Base-by-base conservation (phyloP, 202 grass and related monocot species). In the Dendrocalamus latiflorus region DNA sequence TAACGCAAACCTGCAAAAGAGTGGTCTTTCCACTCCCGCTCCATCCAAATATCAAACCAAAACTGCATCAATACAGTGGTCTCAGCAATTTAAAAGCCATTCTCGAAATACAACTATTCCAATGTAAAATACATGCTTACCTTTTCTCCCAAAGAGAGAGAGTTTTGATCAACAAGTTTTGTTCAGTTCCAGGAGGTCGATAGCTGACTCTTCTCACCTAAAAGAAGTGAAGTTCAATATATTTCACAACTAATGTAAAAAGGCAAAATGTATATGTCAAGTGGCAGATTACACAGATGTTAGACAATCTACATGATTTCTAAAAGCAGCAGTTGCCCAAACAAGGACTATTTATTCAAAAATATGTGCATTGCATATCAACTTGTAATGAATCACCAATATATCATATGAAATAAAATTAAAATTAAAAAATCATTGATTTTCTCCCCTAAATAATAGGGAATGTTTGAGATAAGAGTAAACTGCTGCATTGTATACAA, bases 11-110 rank as follows among this genome's bases (percentile, higher is more conserved):
- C 91, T 98, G 91, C 78, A 98, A 98, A 74, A 98, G 91, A 79
- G 95, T 98, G 6, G 93, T 93, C 83, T 98, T 95, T 72, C 95
- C 91, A 65, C 93, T 92, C 78, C 93, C 91, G 38, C 89, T 98
- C 74, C 85, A 69, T 74, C 95, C 93, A 90, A 95, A 98, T 74
- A 98, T 93, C 70, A 98, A 74, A 39, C 95, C 93, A 89, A 98
- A 98, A 76, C 95, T 95, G 85, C 82, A 91, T 22, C 12, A 14
- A 72, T 50, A 15, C 61, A 36, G 62, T 5, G 49, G 33, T 22
- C 9, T 54, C 54, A 77, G 6, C 8, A 81, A 68, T 37, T 38
- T 22, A 76, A 57, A 66, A 67, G 24, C 20, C 15, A 47, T 42
- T 9, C 24, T 18, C 30, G 16, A 80, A 81, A 83, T 54, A 55